These are phyloP conservation scores for Pestalotiopsis sp. DNA, from an alignment of 2,329 filamentous ascomycete genomes.

Conservation along the genomic window DNA sequence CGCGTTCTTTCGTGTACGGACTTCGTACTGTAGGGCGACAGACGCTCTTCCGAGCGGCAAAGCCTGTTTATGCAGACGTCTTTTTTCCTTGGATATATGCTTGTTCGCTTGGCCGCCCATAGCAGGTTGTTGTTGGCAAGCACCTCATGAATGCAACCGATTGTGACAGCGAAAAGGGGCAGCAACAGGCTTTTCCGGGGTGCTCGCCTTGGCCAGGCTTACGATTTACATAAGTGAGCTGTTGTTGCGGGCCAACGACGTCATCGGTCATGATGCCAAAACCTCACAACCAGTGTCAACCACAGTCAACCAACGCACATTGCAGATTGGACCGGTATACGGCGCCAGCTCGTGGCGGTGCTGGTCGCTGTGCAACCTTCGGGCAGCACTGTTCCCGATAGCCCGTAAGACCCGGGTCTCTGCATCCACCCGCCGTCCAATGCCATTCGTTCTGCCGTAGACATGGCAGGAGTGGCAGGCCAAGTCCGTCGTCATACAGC, in stretches of 20 bases:
- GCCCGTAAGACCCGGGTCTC: not conserved
- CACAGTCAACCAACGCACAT: not conserved
- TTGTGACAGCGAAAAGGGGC: not conserved
- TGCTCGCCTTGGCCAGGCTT: not conserved
- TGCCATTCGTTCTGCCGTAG: not conserved
- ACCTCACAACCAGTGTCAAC: not conserved
- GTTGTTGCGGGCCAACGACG: not conserved
- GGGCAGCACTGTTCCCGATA: not conserved
- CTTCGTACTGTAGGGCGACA: not conserved
- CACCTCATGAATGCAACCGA: not conserved
- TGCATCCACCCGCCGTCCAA: not conserved
- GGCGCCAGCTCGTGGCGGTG: not conserved
- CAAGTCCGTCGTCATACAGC: not conserved
- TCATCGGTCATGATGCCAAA: not conserved
- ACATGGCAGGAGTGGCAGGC: not conserved
- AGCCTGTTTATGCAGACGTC: not conserved
- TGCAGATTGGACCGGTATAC: not conserved
- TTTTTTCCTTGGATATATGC: not conserved
- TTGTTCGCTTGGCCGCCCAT: not conserved
- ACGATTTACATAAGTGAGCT: not conserved
- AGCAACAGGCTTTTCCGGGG: not conserved
- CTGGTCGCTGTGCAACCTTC: not conserved
- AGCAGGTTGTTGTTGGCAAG: not conserved
- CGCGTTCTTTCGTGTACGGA: not conserved
- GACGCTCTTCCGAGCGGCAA: not conserved